Evolutionary conservation across 805 yeast species (phyloP).

Genomic region (Torulaspora quercuum): DNA sequence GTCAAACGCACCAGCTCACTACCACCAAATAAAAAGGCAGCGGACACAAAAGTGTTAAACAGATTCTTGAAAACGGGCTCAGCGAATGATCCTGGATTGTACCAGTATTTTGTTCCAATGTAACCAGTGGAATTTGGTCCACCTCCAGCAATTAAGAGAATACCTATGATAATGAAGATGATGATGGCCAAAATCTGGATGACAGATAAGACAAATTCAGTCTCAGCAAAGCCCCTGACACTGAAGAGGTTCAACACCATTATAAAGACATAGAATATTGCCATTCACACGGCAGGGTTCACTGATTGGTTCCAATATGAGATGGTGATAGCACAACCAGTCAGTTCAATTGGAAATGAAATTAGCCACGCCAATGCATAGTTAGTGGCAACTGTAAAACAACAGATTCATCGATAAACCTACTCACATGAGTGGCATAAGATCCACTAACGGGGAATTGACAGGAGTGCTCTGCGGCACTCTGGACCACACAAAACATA

Average conservation of each 20-base stretch:
- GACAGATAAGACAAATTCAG: constrained; percentile 47
- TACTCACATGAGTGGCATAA: constrained; percentile 52
- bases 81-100: constrained; percentile 52
- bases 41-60: constrained; percentile 58
- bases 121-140: constrained; percentile 43
- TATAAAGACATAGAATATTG: constrained; percentile 36
- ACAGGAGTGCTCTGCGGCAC: constrained; percentile 47
- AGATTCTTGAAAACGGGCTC: constrained; percentile 56
- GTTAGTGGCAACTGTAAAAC: constrained; percentile 60
- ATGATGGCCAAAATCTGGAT: constrained; percentile 43
- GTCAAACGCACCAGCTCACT: constrained; percentile 66
- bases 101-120: constrained; percentile 46
- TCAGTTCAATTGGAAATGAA: constrained; percentile 53
- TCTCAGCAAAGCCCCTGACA: constrained; percentile 52
- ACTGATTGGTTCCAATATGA: constrained; percentile 41
- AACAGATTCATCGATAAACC: constrained; percentile 57
- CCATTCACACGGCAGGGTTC: constrained; percentile 31
- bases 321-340: constrained; percentile 52
- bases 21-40: constrained; percentile 70
- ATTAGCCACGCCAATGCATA: constrained; percentile 55
- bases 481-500: constrained; percentile 32
- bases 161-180: constrained; percentile 50
- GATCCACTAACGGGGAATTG: constrained; percentile 52
- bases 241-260: constrained; percentile 49
- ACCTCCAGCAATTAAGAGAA: constrained; percentile 45